Base-by-base conservation (phyloP, 1,284 basidiomycete genomes). In the Trametes versicolor region DNA sequence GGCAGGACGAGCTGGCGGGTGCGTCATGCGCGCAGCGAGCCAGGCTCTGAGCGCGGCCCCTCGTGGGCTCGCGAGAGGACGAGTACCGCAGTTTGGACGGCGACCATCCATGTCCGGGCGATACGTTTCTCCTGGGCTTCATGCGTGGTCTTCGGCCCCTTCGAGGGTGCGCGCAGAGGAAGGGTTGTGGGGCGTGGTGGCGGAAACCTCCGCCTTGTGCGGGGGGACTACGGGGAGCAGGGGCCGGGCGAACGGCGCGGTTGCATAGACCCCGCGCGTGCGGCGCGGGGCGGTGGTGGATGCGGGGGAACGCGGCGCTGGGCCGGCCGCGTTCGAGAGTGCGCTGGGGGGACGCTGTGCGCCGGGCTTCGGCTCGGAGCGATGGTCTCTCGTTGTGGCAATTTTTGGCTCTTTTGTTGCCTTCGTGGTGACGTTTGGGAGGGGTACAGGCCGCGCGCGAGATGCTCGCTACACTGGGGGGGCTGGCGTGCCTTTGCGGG, bases 151-250 rank as follows among this genome's bases (percentile, higher is more conserved):
- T 57, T 57, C 48, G 56, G 61, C 65, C 65, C 49, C 52, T 48
- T 55, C 19, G 54, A 17, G 64, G 68, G 70, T 63, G 68, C 60
- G 53, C 57, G 66, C 62, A 49, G 68, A 66, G 23, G 61, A 55
- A 19, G 62, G 61, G 45, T 27, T 21, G 62, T 53, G 55, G 62
- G 59, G 63, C 49, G 63, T 60, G 64, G 66, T 64, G 69, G 72
- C 68, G 70, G 70, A 71, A 70, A 65, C 64, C 59, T 58, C 60
- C 61, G 70, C 63, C 62, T 63, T 49, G 68, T 62, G 69, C 47
- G 61, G 68, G 68, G 69, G 64, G 62, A 67, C 52, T 72, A 70
- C 71, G 63, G 58, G 71, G 73, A 70, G 70, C 67, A 72, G 64
- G 66, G 52, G 65, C 51, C 57, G 63, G 60, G 58, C 9, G 67